Base-by-base conservation (phyloP, 495 filamentous ascomycete genomes). In the Aspergillus campestris region DNA sequence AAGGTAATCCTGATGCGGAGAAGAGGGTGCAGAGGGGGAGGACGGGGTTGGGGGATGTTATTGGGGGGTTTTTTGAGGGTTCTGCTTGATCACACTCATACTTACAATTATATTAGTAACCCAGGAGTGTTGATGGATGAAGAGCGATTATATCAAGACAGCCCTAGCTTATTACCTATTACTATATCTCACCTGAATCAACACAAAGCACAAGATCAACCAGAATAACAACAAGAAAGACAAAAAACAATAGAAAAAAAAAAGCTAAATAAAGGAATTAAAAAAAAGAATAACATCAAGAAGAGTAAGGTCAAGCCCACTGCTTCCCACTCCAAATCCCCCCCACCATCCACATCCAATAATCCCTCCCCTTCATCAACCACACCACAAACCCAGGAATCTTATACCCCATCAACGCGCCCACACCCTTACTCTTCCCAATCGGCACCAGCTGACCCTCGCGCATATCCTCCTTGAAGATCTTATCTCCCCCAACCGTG, bases 361-460 rank as follows among this genome's bases (percentile, higher is more conserved):
- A 83, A 56, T 83, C 76, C 47, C 76, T 59, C 27, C 79, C 80
- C 58, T 84, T 84, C 45, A 81, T 65, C 57, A 73, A 48, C 70
- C 74, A 79, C 6, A 83, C 73, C 37, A 77, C 43, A 27, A 71
- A 71, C 31, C 78, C 72, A 0, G 80, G 80, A 43, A 82, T 5
- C 36, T 52, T 49, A 40, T 51, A 78, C 0, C 79, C 79, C 56
- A 72, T 71, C 2, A 69, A 66, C 2, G 74, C 73, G 2, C 79
- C 80, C 31, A 83, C 75, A 5, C 77, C 78, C 38, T 67, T 70
- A 31, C 55, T 66, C 32, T 50, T 55, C 0, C 79, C 81, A 46
- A 82, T 70, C 0, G 81, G 78, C 38, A 79, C 73, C 33, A 75
- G 47, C 52, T 77, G 74, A 45, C 63, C 73, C 60, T 71, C 65